A percentile compares a stretch with the other conserved stretches of the same genome.
phyloP scores from a whole-genome alignment of 2,329 filamentous ascomycete species.

The Cladosporium cucumerinum region DNA sequence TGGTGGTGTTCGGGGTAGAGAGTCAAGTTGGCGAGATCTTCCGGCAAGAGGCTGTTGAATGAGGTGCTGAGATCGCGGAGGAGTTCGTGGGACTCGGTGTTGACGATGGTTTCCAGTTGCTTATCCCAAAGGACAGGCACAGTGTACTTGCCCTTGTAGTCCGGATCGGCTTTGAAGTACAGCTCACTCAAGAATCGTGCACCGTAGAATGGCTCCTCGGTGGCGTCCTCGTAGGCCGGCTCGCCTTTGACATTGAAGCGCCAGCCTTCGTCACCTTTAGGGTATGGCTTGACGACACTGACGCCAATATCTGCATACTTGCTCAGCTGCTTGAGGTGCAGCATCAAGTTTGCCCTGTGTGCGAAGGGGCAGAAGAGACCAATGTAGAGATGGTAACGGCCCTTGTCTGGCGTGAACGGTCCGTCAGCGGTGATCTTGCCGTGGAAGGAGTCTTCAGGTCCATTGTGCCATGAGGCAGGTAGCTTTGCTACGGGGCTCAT shows the following conservation, averaged over 20 bases:
- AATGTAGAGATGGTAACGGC: conserved; percentile 56
- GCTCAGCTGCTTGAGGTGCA: conserved; percentile 57
- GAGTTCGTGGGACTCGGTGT: conserved; percentile 60
- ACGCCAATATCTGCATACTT: conserved; percentile 49
- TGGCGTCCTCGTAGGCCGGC: conserved; percentile 50
- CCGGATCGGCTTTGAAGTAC: conserved; percentile 59
- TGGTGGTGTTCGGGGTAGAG: conserved; percentile 54
- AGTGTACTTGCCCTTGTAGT: conserved; percentile 59
- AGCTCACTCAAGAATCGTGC: conserved; percentile 59
- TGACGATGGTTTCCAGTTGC: conserved; percentile 54
- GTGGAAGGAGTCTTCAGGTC: conserved; percentile 49
- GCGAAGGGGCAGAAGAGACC: conserved; percentile 65
- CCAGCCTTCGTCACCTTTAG: conserved; percentile 66
- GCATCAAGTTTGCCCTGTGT: conserved; percentile 57
- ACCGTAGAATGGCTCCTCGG: conserved; percentile 57
- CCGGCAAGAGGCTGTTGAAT: conserved; percentile 51
- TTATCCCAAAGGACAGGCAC: conserved; percentile 63
- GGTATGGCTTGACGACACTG: conserved; percentile 62
- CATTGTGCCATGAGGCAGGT: conserved; percentile 30
- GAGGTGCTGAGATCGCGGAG: conserved; percentile 56
- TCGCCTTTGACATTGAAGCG: conserved; percentile 50
- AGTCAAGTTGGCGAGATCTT: conserved; percentile 42
- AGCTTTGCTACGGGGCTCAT: conserved; percentile 15
- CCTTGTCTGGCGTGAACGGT: conserved; percentile 49
- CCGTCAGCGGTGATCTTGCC: conserved; percentile 47